Evolutionary conservation across 768 basidiomycete species (phyloP).

Genomic region (Termitomyces sp.): DNA sequence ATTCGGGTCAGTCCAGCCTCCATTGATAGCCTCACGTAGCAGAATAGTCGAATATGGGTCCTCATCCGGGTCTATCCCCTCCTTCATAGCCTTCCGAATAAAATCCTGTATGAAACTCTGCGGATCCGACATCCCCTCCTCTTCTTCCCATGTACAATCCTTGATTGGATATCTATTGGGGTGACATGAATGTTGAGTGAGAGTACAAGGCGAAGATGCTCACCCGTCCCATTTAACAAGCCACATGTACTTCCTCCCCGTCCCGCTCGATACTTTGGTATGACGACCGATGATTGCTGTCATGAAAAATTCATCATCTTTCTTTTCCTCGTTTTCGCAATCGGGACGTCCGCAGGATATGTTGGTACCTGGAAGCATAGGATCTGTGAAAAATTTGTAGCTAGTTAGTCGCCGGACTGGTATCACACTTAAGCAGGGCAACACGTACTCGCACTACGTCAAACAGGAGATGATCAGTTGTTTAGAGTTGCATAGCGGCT

Average conservation of each 20-base stretch:
- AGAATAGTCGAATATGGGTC: constrained; percentile 21
- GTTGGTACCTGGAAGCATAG: constrained; percentile 1
- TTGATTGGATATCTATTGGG: constrained; percentile 26
- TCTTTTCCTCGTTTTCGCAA: constrained; percentile 19
- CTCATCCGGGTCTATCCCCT: constrained; percentile 26
- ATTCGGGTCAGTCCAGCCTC: constrained; percentile 24
- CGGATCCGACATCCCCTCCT: constrained; percentile 25
- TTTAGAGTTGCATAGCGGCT: background rate
- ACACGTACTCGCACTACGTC: constrained; percentile 13
- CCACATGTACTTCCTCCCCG: constrained; percentile 22
- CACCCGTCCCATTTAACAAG: constrained; percentile 41
- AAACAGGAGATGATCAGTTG: background rate
- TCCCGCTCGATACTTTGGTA: constrained; percentile 21
- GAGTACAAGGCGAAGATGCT: constrained; percentile 10
- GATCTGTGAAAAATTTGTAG: constrained; percentile 2
- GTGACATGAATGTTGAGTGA: too few relatives aligned
- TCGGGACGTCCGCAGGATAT: constrained; percentile 24
- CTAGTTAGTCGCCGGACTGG: constrained; percentile 2
- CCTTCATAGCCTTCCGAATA: constrained; percentile 19
- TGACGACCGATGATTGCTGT: constrained; percentile 31
- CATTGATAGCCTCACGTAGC: constrained; percentile 28
- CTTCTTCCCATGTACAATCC: constrained; percentile 34
- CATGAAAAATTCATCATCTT: constrained; percentile 25
- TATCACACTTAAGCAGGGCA: background rate
- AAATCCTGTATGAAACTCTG: constrained; percentile 27